These are phyloP conservation scores for Pholiota conissans DNA, from an alignment of 768 basidiomycete genomes.

Conservation along the genomic window DNA sequence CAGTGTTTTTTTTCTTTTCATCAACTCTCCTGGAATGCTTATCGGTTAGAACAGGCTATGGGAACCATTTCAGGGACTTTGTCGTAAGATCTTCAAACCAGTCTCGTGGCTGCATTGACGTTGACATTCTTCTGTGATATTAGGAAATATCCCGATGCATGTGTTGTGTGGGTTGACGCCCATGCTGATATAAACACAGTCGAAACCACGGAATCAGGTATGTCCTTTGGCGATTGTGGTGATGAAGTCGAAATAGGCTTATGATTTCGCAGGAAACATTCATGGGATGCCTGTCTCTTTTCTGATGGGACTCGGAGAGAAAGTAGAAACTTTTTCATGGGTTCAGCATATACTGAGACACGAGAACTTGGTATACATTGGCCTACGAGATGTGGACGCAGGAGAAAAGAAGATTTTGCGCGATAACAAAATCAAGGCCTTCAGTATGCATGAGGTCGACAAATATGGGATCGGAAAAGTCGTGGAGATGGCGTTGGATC, in stretches of 20 bases:
- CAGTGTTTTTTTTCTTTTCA: constrained; percentile 15
- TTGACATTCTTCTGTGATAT: background rate
- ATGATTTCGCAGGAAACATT: constrained; percentile 67
- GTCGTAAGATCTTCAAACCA: constrained; percentile 43
- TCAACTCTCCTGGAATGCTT: constrained; percentile 6
- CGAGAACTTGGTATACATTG: constrained; percentile 91
- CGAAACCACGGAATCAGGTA: constrained; percentile 76
- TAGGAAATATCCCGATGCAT: constrained; percentile 77
- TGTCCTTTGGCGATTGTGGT: constrained; percentile 9
- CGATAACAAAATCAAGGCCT: constrained; percentile 79
- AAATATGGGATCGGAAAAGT: constrained; percentile 92
- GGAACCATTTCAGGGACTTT: constrained; percentile 93
- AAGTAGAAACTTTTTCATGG: constrained; percentile 49
- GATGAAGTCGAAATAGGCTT: background rate
- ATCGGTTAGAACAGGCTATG: constrained; percentile 54
- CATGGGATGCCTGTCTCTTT: constrained; percentile 99
- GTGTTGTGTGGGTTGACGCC: constrained; percentile 96
- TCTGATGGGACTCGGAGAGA: constrained; percentile 61
- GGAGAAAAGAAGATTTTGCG: constrained; percentile 87
- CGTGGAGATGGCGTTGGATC: constrained; percentile 94
- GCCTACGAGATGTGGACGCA: constrained; percentile 88
- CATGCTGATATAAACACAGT: constrained; percentile 96
- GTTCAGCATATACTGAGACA: constrained; percentile 65
- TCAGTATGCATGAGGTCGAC: constrained; percentile 91
- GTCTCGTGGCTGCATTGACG: background rate